Evolutionary conservation across 2,329 filamentous ascomycete genomes (phyloP), one percentile per base, ranked within the genome.

Genomic region (Boeremia exigua): DNA sequence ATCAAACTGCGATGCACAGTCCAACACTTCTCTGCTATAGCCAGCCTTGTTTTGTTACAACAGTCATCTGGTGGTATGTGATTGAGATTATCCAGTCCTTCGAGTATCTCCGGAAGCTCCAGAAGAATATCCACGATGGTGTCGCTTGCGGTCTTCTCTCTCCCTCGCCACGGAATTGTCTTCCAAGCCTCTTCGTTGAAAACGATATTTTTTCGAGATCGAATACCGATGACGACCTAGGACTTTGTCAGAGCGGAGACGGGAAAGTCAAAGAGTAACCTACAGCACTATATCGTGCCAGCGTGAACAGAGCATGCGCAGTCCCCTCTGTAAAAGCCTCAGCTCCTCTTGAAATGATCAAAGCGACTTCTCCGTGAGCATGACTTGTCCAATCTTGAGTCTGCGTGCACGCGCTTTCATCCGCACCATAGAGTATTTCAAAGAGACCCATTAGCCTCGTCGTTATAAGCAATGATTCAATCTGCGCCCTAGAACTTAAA

Each of bases 171-270:
- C 2, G 75, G 75, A 4, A 74, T 45, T 0, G 64, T 75, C 37
- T 72, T 74, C 75, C 75, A 78, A 15, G 64, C 62, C 14, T 62
- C 54, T 3, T 63, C 61, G 12, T 72, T 69, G 15, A 77, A 44
- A 14, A 72, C 59, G 4, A 68, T 70, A 2, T 62, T 55, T 44
- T 66, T 72, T 29, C 75, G 58, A 14, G 58, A 43, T 33, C 84
- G 82, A 69, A 67, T 48, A 1, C 60, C 60, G 9, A 58, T 55
- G 3, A 70, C 65, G 14, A 69, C 61, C 44, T 66, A 19, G 12
- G 45, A 17, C 14, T 39, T 1, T 7, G n/a, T 56, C 5, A 1
- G 6, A 17, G 5, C 11, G 19, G n/a, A 29, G 10, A 8, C 28
- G n/a, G 5, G 14, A 11, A 6, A 2, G 2, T 12, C 3, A 3